Base-by-base conservation (phyloP, 2,329 filamentous ascomycete genomes). In the Stagonosporopsis vannaccii region DNA sequence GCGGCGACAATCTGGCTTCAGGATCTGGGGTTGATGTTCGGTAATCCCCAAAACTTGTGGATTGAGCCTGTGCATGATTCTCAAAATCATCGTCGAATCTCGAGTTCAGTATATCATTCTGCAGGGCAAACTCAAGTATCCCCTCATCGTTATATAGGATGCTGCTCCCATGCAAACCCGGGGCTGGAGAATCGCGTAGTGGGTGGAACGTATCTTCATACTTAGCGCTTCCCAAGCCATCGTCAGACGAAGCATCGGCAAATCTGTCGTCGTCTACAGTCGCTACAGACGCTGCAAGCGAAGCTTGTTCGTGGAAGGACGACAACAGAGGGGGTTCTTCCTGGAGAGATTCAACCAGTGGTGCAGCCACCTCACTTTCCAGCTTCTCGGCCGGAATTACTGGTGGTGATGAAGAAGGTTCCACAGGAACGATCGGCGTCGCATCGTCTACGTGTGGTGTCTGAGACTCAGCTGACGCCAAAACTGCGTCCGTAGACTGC, bases 221-320 rank as follows among this genome's bases (percentile, higher is more conserved):
- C 8, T 47, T 59, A 35, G 46, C 62, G 8, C 52, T 58, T 30
- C 63, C 59, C 30, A 66, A 35, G 1, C 71, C 70, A 22, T 76
- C 70, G 19, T 77, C 73, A n/a, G 75, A 75, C 19, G 61, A 65
- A 35, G 77, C 77, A 63, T 80, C 77, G 19, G 77, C 75, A 62
- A 78, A 79, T 19, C 75, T 63, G 54, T 79, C 76, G 35, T 76
- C 74, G 50, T 78, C 77, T 26, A 67, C 68, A 20, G 74, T 75
- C 19, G 70, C 64, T 5, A 65, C 41, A 8, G 75, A 77, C 6
- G 61, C 62, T 15, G 60, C 53, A 35, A 58, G 44, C 20, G 46
- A 42, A 23, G 26, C 22, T 43, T 45, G 45, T 42, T 43, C 36
- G 13, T 37, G 26, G 1, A 30, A 13, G n/a, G 26, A 33, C 4